A percentile compares a stretch with the other conserved stretches of the same genome.
phyloP scores from a whole-genome alignment of 2,329 filamentous ascomycete species.

The Ascochyta clinopodiicola region DNA sequence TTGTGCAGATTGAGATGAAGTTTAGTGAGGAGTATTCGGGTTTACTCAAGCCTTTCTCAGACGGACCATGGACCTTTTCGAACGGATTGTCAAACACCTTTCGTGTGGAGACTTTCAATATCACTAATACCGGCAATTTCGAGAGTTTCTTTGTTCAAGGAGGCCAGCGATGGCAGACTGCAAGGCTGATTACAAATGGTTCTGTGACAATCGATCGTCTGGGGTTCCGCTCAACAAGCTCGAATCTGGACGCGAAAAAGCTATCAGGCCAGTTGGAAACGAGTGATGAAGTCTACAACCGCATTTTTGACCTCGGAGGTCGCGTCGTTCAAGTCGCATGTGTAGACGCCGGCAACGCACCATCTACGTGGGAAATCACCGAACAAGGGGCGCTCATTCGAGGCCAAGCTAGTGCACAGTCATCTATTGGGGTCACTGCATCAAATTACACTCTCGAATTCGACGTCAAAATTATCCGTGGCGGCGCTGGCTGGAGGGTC shows the following conservation, averaged over 20 bases:
- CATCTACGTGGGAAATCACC: conserved; percentile 40
- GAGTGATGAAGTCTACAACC: conserved; percentile 41
- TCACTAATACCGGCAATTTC: conserved; percentile 37
- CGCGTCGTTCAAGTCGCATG: conserved; percentile 45
- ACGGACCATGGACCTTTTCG: conserved; percentile 28
- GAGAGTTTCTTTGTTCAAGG: conserved; percentile 51
- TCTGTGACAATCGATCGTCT: conserved; percentile 40
- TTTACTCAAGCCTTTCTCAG: conserved; percentile 3
- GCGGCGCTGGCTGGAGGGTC: conserved; percentile 50
- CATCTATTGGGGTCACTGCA: conserved; percentile 17
- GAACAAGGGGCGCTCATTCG: conserved; percentile 46
- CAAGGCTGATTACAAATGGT: conserved; percentile 46
- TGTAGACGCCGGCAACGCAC: conserved; percentile 47
- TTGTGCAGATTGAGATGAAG: conserved; percentile 16
- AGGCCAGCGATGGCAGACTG: conserved; percentile 51
- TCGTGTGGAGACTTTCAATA: conserved; percentile 50
- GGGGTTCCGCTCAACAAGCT: conserved; percentile 43
- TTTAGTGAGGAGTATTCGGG: conserved; percentile 13
- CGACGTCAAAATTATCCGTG: conserved; percentile 47
- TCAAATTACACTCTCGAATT: conserved; percentile 50
- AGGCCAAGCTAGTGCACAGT: conserved; percentile 42
- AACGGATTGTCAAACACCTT: conserved; percentile 35
- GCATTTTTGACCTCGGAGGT: conserved; percentile 51
- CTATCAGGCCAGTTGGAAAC: conserved; percentile 41
- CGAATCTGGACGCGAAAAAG: conserved; percentile 23